A percentile compares a stretch with the other conserved stretches of the same genome.
These are phyloP conservation scores for Lactuca sativa DNA, from an alignment of 129 eudicot species.

Conservation along the genomic window DNA sequence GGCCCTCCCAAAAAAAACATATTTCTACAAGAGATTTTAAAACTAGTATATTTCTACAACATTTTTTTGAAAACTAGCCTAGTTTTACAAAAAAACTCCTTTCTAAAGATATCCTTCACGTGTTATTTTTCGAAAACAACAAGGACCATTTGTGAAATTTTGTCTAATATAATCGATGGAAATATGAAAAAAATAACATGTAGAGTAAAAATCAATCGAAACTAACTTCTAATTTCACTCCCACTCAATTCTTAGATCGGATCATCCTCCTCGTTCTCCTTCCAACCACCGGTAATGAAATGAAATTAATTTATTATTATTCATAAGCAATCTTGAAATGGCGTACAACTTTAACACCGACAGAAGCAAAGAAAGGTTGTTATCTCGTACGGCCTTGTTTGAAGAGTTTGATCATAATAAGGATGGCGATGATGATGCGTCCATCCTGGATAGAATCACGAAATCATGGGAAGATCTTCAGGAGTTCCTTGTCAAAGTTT, in stretches of 20 bases:
- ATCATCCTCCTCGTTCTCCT: no score
- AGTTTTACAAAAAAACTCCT: no score
- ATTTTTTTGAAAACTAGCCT: no score
- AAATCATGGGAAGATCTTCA: conserved; percentile 30
- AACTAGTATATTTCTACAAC: no score
- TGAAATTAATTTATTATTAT: background rate
- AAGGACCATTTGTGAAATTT: no score
- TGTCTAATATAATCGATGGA: no score
- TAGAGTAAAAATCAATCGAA: no score
- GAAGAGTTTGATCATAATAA: background rate
- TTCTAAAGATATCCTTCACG: no score
- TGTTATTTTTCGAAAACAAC: no score
- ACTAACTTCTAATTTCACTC: background rate
- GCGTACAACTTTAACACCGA: background rate
- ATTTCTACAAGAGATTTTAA: no score
- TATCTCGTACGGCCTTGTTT: conserved; percentile 16
- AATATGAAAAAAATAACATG: no score
- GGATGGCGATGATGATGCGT: background rate
- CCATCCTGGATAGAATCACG: conserved; percentile 24
- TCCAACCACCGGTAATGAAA: background rate
- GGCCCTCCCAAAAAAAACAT: no score
- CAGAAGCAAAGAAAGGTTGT: conserved; percentile 15
- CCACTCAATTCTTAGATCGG: background rate
- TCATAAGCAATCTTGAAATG: background rate
- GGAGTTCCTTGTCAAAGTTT: conserved; percentile 29